These are phyloP conservation scores for Coffea canephora DNA, from an alignment of 257 asterid genomes.

Conservation along the genomic window DNA sequence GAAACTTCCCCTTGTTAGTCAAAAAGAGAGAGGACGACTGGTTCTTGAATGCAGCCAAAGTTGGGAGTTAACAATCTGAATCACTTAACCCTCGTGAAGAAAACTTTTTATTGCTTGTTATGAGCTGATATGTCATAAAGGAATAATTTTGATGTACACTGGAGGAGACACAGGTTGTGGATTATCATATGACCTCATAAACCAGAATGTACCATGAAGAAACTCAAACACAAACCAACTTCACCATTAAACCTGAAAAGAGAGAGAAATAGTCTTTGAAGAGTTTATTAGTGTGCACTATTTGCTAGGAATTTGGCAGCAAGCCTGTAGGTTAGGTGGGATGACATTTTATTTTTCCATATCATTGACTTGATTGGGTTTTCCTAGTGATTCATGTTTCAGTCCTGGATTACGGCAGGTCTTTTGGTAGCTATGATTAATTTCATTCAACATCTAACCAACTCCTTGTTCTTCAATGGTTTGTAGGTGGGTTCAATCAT, in stretches of 20 bases:
- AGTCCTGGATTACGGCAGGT: background rate
- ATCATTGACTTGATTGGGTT: background rate
- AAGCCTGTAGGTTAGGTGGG: background rate
- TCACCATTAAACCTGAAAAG: background rate
- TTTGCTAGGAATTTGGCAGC: background rate
- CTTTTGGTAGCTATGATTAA: background rate
- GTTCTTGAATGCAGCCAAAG: background rate
- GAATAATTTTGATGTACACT: background rate
- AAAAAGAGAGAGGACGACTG: background rate
- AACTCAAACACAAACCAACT: background rate
- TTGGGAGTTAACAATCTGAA: background rate
- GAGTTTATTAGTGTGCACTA: too few relatives aligned
- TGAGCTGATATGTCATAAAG: background rate
- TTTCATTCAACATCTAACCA: background rate
- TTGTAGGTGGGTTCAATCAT: conserved; percentile 91
- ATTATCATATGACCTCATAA: background rate
- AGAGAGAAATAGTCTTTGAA: background rate
- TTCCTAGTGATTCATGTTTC: background rate
- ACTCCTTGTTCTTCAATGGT: conserved; percentile 6
- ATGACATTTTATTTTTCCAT: too few relatives aligned
- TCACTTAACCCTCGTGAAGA: background rate
- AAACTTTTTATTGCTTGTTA: background rate
- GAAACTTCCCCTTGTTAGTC: background rate
- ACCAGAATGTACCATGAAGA: too few relatives aligned
- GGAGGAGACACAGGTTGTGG: too few relatives aligned